Conservation (phyloP, 75 land plant species). For the Pinus taeda region DNA sequence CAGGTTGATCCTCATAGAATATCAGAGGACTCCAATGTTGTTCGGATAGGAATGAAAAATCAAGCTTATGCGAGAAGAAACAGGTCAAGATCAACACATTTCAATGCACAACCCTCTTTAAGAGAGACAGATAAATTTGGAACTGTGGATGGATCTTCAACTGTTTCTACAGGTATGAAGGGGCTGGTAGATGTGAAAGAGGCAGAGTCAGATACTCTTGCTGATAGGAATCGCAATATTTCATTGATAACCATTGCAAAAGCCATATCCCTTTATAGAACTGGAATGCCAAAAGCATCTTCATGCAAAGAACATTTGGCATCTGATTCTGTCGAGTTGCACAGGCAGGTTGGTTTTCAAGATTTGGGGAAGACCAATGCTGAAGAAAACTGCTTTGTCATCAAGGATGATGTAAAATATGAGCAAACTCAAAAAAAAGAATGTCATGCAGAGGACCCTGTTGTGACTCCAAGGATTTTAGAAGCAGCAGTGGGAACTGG, state of each 20-base stretch:
- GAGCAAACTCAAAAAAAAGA: not conserved
- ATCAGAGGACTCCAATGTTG: conserved; percentile 42
- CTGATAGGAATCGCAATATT: conserved; percentile 12
- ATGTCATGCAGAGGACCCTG: no score
- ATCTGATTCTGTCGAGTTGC: conserved; percentile 18
- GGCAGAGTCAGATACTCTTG: conserved; percentile 13
- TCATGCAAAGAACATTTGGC: conserved; percentile 19
- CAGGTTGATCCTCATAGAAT: conserved; percentile 35
- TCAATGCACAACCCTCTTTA: conserved; percentile 33
- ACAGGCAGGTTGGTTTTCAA: conserved; percentile 3
- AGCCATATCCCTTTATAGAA: conserved; percentile 24
- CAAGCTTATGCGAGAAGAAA: conserved; percentile 78
- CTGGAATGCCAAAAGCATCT: conserved; percentile 8
- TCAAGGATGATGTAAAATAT: not conserved
- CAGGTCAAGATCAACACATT: conserved; percentile 52
- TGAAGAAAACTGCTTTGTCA: not conserved
- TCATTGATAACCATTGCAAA: conserved; percentile 23
- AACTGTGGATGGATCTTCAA: conserved; percentile 24
- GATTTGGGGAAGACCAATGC: not conserved
- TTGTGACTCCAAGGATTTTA: no score
- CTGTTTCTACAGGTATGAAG: conserved; percentile 18
- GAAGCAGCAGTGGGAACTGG: no score
- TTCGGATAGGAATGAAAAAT: conserved; percentile 45
- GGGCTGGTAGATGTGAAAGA: conserved; percentile 31
- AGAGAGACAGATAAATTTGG: conserved; percentile 24